Evolutionary conservation across 2,329 filamentous ascomycete genomes (phyloP).

Genomic region (Scedosporium dehoogii): DNA sequence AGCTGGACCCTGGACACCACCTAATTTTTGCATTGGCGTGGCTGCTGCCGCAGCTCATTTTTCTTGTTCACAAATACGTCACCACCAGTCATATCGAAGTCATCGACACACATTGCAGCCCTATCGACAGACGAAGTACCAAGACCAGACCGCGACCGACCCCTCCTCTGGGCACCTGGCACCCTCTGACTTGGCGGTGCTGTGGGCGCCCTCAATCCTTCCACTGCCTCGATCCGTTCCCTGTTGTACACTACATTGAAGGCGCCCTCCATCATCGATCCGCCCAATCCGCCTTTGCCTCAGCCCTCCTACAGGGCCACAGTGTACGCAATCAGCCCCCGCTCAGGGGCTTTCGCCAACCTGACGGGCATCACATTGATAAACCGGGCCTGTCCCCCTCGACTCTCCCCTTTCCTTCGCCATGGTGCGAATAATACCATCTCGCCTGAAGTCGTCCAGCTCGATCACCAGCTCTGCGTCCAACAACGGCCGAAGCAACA

Average conservation of each 20-base stretch:
- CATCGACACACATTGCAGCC: no score
- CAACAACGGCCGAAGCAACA: slow-evolving; percentile 36
- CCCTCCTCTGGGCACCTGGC: not conserved
- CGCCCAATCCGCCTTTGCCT: not conserved
- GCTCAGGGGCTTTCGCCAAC: not conserved
- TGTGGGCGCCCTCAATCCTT: not conserved
- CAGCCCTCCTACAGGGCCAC: not conserved
- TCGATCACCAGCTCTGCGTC: slow-evolving; percentile 16
- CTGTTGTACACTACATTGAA: not conserved
- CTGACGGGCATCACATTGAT: not conserved
- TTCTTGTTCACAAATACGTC: not conserved
- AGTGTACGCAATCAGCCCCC: not conserved
- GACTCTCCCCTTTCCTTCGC: slow-evolving; percentile 11
- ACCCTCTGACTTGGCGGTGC: not conserved
- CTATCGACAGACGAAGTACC: no score
- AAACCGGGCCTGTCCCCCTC: not conserved
- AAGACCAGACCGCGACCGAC: no score
- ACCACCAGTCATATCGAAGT: not conserved
- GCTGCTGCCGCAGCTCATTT: not conserved
- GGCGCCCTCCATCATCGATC: not conserved
- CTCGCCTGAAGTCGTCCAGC: slow-evolving; percentile 34
- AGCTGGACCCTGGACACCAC: not conserved
- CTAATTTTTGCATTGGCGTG: not conserved
- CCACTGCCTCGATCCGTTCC: no score
- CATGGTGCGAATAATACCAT: slow-evolving; percentile 50